phyloP scores from a whole-genome alignment of 768 basidiomycete species.

The Trametes cinnabarina region DNA sequence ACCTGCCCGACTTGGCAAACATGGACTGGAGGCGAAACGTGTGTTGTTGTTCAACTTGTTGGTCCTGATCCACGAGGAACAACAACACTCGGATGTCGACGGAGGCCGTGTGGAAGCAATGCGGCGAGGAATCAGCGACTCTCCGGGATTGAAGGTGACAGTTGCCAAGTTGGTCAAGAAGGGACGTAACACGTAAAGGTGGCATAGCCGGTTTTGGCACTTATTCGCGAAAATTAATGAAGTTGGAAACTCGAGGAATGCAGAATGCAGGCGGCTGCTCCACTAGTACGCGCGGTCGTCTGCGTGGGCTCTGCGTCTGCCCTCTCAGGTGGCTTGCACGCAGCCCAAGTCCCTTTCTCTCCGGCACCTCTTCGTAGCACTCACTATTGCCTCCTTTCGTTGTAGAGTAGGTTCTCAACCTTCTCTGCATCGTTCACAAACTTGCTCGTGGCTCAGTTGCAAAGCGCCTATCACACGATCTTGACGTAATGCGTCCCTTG shows the following conservation, averaged over 20 bases:
- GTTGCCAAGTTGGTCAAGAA: conserved; percentile 1
- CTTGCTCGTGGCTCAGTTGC: not conserved
- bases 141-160: not conserved
- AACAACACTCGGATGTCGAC: not conserved
- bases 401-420: not conserved
- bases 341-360: not conserved
- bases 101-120: not conserved
- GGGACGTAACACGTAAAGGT: not conserved
- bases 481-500: conserved; percentile 10
- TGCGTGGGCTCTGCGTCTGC: not conserved
- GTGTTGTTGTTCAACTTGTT: not conserved
- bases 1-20: conserved; percentile 12
- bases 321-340: conserved; percentile 1
- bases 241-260: not conserved
- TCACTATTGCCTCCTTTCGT: not conserved
- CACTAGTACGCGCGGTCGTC: not conserved
- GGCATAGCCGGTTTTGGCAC: not conserved
- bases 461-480: not conserved
- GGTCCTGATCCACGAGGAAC: not conserved
- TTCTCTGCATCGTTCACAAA: not conserved
- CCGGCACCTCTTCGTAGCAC: not conserved
- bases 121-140: too few species aligned
- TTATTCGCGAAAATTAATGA: not conserved
- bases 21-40: not conserved
- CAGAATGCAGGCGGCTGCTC: conserved; percentile 9